A percentile compares a stretch with the other conserved stretches of the same genome.
These are phyloP conservation scores for Diaporthe australafricana DNA, from an alignment of 2,329 filamentous ascomycete species.

Conservation along the genomic window DNA sequence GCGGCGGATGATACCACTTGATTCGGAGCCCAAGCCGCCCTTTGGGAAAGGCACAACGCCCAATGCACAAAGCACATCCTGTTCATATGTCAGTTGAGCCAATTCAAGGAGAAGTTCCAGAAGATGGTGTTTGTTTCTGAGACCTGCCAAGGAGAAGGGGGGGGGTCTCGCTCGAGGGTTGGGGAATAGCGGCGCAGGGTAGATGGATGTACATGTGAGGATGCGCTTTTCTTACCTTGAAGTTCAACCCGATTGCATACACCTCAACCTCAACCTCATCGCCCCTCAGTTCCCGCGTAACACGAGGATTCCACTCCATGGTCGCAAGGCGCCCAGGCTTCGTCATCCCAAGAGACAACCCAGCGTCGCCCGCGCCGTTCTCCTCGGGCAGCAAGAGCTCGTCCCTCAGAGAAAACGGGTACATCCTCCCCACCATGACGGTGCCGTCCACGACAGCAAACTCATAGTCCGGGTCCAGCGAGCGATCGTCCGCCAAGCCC, in stretches of 20 bases:
- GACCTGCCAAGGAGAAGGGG: too few species aligned
- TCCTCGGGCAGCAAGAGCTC: too few species aligned
- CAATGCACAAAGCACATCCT: constrained; percentile 30
- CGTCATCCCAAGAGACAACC: not conserved
- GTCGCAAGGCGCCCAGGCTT: not conserved
- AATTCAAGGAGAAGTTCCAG: not conserved
- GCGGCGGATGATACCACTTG: constrained; percentile 41
- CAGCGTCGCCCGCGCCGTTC: too few species aligned
- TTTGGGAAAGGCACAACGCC: constrained; percentile 39
- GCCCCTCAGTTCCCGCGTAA: not conserved
- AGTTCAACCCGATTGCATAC: constrained; percentile 32
- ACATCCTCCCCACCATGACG: not conserved
- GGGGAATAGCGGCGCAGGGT: too few species aligned
- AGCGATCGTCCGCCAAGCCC: too few species aligned
- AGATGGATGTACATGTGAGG: not conserved
- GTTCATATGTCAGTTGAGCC: not conserved
- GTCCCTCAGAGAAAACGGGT: not conserved
- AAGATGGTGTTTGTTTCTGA: too few species aligned
- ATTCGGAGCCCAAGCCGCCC: constrained; percentile 43
- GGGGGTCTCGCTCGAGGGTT: too few species aligned
- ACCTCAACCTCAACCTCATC: constrained; percentile 36
- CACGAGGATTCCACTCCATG: not conserved
- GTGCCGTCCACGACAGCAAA: not conserved
- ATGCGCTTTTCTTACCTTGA: not conserved
- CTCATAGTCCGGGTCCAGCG: not conserved